These are phyloP conservation scores for Elongisporangium undulatum DNA, from an alignment of 352 stramenopile species.

Conservation along the genomic window DNA sequence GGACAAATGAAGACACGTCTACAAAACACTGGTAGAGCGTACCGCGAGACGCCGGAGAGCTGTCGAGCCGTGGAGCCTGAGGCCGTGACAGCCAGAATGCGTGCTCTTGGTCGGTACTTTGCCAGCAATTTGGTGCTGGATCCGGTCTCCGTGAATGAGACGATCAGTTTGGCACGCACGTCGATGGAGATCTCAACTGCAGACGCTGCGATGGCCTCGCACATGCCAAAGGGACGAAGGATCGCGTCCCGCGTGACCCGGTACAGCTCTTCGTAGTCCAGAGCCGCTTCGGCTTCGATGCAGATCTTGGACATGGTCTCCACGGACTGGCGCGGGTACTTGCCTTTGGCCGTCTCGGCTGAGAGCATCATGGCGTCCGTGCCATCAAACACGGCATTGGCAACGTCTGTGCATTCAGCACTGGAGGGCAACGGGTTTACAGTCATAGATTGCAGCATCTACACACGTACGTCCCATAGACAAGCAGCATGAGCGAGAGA, in stretches of 20 bases:
- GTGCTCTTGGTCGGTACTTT: slow-evolving; percentile 92
- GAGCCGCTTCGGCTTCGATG: slow-evolving; percentile 84
- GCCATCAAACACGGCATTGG: slow-evolving; percentile 98
- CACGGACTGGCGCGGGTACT: slow-evolving; percentile 95
- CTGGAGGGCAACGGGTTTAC: slow-evolving; percentile 96
- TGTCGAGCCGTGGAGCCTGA: slow-evolving; percentile 61
- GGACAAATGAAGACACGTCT: not conserved
- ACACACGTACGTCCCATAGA: slow-evolving; percentile 11
- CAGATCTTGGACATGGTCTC: slow-evolving; percentile 94
- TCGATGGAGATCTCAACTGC: slow-evolving; percentile 98
- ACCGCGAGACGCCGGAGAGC: slow-evolving; percentile 78
- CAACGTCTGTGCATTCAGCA: slow-evolving; percentile 99
- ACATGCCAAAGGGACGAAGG: slow-evolving; percentile 52
- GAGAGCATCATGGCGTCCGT: slow-evolving; percentile 99
- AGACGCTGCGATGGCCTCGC: slow-evolving; percentile 95
- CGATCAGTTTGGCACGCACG: slow-evolving; percentile 94
- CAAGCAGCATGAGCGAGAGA: slow-evolving; percentile 9
- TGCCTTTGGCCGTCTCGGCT: slow-evolving; percentile 98
- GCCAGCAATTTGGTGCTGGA: slow-evolving; percentile 93
- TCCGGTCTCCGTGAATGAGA: slow-evolving; percentile 97
- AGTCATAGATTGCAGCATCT: slow-evolving; percentile 99
- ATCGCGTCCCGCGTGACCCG: slow-evolving; percentile 40
- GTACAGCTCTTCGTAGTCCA: slow-evolving; percentile 77
- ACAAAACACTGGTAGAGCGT: slow-evolving; percentile 3
- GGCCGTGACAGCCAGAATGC: slow-evolving; percentile 89